Evolutionary conservation across 306 rosid genomes (phyloP).

Genomic region (Medicago arabica): DNA sequence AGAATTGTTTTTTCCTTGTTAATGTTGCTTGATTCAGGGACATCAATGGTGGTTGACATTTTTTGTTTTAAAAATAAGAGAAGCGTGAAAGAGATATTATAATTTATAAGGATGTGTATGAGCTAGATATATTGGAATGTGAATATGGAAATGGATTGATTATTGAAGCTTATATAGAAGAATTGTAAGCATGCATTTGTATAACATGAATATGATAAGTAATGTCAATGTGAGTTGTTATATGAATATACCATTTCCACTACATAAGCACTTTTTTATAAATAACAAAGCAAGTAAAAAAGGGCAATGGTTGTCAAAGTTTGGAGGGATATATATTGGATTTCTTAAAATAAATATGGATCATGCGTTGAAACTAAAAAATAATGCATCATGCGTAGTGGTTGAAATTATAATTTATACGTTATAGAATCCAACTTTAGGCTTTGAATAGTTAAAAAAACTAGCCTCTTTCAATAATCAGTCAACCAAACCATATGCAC

Average conservation of each 20-base stretch:
- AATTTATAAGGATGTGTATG: conserved; percentile 12
- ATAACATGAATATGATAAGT: not conserved
- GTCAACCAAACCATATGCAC: conserved; percentile 56
- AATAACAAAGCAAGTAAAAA: conserved; percentile 16
- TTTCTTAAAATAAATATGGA: conserved; percentile 13
- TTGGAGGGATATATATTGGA: not conserved
- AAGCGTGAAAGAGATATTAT: conserved; percentile 27
- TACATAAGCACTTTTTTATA: conserved; percentile 13
- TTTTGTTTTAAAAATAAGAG: conserved; percentile 23
- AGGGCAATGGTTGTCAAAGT: not conserved
- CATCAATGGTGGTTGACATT: conserved; percentile 70
- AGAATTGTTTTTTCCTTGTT: conserved; percentile 48
- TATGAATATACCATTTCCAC: conserved; percentile 39
- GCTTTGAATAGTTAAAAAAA: not conserved
- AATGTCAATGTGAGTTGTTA: conserved; percentile 50
- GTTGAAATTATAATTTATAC: not conserved
- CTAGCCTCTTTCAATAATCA: conserved; percentile 31
- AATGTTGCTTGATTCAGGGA: conserved; percentile 56
- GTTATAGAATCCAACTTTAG: not conserved
- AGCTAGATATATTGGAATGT: not conserved
- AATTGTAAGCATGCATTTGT: conserved; percentile 11
- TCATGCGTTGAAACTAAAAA: not conserved
- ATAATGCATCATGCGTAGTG: not conserved
- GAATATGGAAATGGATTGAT: conserved; percentile 40
- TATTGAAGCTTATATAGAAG: conserved; percentile 47